A percentile compares a stretch with the other conserved stretches of the same genome.
phyloP scores from a whole-genome alignment of 768 basidiomycete genomes.

The Tylopilus subfusipes region DNA sequence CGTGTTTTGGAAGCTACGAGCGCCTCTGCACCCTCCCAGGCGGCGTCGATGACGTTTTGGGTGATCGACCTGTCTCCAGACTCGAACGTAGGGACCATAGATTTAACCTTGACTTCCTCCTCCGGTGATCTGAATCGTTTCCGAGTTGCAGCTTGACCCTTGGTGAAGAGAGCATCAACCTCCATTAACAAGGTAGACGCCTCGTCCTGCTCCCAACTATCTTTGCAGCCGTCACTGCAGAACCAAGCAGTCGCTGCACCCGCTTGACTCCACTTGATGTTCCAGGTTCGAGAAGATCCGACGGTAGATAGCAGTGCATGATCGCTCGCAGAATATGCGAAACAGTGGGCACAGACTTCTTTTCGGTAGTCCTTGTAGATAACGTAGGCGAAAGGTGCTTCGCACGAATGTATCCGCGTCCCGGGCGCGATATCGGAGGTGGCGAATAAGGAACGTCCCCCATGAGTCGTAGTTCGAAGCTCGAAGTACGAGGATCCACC shows the following conservation, averaged over 20 bases:
- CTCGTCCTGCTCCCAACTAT: slow-evolving; percentile 40
- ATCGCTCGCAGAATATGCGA: slow-evolving; percentile 47
- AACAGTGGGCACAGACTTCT: slow-evolving; percentile 66
- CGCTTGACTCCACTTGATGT: slow-evolving; percentile 32
- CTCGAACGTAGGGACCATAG: slow-evolving; percentile 13
- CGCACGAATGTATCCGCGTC: slow-evolving; percentile 42
- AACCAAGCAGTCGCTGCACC: slow-evolving; percentile 50
- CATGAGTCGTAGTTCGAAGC: slow-evolving; percentile 38
- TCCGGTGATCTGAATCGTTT: slow-evolving; percentile 26
- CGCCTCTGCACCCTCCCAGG: slow-evolving; percentile 45
- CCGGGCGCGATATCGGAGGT: slow-evolving; percentile 38
- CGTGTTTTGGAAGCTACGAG: slow-evolving; percentile 22
- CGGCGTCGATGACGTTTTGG: slow-evolving; percentile 38
- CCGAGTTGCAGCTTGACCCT: slow-evolving; percentile 27
- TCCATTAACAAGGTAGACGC: slow-evolving; percentile 30
- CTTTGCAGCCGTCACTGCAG: slow-evolving; percentile 48
- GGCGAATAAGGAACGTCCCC: slow-evolving; percentile 55
- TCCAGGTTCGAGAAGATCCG: slow-evolving; percentile 40
- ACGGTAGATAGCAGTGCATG: slow-evolving; percentile 13
- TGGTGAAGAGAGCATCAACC: slow-evolving; percentile 37
- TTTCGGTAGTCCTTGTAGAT: slow-evolving; percentile 61
- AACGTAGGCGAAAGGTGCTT: slow-evolving; percentile 52
- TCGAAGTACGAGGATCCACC: slow-evolving; percentile 15
- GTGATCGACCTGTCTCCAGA: slow-evolving; percentile 29
- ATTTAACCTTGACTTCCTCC: slow-evolving; percentile 22